Evolutionary conservation across 306 rosid genomes (phyloP).

Genomic region (Pyrus communis): DNA sequence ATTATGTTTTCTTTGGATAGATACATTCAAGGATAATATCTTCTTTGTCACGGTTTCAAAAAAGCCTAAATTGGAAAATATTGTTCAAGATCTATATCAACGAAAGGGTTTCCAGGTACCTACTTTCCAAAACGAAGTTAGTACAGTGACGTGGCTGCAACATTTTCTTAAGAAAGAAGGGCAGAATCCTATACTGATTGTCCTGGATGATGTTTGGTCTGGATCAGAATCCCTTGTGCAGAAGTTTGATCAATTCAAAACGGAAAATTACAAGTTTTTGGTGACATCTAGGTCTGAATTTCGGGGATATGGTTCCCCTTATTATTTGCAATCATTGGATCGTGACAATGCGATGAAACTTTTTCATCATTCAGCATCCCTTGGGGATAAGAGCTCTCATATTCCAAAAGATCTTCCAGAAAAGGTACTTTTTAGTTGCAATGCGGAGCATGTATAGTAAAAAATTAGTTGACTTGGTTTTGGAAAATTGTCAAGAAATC

Average conservation of each 20-base stretch:
- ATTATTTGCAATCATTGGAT: not conserved
- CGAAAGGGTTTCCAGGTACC: slow-evolving; percentile 10
- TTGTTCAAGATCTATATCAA: slow-evolving; percentile 24
- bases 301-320: not conserved
- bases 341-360: not conserved
- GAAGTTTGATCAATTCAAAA: slow-evolving; percentile 27
- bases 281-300: slow-evolving; percentile 9
- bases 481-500: not conserved
- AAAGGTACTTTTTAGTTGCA: slow-evolving; percentile 10
- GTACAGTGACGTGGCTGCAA: slow-evolving; percentile 19
- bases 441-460: not conserved
- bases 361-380: not conserved
- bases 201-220: slow-evolving; percentile 26
- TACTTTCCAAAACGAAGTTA: slow-evolving; percentile 29
- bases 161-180: slow-evolving; percentile 8
- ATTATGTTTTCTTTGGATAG: slow-evolving; percentile 19
- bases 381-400: not conserved
- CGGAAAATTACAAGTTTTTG: not conserved
- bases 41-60: slow-evolving; percentile 35
- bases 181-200: slow-evolving; percentile 14
- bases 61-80: slow-evolving; percentile 28
- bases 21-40: slow-evolving; percentile 36
- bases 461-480: too few relatives aligned
- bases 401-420: not conserved
- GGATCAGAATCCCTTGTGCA: slow-evolving; percentile 38